Evolutionary conservation across 768 basidiomycete species (phyloP).

Genomic region (Dentipellis fragilis): DNA sequence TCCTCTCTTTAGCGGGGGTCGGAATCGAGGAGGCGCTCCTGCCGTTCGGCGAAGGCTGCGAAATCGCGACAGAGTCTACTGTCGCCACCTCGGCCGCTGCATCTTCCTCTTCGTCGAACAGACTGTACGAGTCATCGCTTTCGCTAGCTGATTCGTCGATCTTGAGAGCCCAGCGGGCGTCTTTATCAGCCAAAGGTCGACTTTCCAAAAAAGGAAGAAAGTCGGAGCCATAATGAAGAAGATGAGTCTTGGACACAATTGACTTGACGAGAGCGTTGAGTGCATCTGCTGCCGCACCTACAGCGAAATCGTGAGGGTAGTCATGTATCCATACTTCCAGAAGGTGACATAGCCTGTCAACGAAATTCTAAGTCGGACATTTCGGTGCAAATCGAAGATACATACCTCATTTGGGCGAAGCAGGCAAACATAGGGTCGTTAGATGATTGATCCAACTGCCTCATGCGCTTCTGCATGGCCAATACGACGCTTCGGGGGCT

Average conservation of each 20-base stretch:
- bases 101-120: constrained; percentile 31
- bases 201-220: constrained; percentile 73
- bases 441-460: constrained; percentile 59
- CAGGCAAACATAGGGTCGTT: constrained; percentile 81
- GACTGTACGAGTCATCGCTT: constrained; percentile 49
- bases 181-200: constrained; percentile 57
- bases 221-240: constrained; percentile 78
- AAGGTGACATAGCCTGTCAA: constrained; percentile 63
- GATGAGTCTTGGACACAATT: constrained; percentile 68
- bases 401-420: constrained; percentile 80
- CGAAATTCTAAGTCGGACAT: neutral
- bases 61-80: neutral
- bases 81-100: constrained; percentile 28
- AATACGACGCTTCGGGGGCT: constrained; percentile 71
- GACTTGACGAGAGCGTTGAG: constrained; percentile 70
- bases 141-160: constrained; percentile 46
- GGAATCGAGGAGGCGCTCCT: constrained; percentile 1
- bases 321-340: constrained; percentile 69
- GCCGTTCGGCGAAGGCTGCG: neutral
- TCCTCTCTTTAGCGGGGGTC: constrained; percentile 46
- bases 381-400: neutral
- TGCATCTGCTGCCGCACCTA: constrained; percentile 62
- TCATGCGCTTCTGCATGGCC: constrained; percentile 82
- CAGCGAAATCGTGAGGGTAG: constrained; percentile 75
- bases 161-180: constrained; percentile 68